Base-by-base conservation (phyloP, 306 rosid species). In the Prunus dulcis region DNA sequence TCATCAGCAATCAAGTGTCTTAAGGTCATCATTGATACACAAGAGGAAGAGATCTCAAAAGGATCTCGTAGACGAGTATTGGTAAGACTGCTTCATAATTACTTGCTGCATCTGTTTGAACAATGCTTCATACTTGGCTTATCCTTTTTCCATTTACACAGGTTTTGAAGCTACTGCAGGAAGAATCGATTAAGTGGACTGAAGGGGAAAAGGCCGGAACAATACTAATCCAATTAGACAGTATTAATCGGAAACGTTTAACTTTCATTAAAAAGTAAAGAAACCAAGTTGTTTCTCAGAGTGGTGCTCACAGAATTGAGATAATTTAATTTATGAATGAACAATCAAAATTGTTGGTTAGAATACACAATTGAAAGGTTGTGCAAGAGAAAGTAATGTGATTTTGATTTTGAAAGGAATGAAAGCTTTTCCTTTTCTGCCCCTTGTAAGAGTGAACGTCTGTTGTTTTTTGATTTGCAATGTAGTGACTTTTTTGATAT, bases 121-220 rank as follows among this genome's bases (percentile, higher is more conserved):
- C 12, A 52, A 67, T 52, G 45, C 49, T 69, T 70, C 68, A 22
- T 61, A 46, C 55, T 56, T 65, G 50, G 34, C 14, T 20, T 2
- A 5, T 67, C 30, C 9, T 65, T 53, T 43, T 28, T 32, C 43
- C 20, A 64, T 73, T 65, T 68, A 60, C 52, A 71, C 86, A 88
- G 97, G 73, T 92, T 81, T 10, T 82, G 80, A 89, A 86, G 84
- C 87, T 90, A 3, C 80, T 95, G 67, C 88, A 90, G 79, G 79
- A 78, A 79, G 92, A 86, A 79, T 90, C 93, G 20, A 88, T 95
- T 64, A 66, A 84, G 80, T 92, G 97, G 97, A 80, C 30, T 2
- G 93, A 90, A 82, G 96, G 84, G 69, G 93, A 82, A 78, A 80
- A 74, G 20, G 82, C 79, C 10, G 89, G 87, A 60, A 83, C 90